Base-by-base conservation (phyloP, 371 early-diverging fungal species). In the Smittium culicis region DNA sequence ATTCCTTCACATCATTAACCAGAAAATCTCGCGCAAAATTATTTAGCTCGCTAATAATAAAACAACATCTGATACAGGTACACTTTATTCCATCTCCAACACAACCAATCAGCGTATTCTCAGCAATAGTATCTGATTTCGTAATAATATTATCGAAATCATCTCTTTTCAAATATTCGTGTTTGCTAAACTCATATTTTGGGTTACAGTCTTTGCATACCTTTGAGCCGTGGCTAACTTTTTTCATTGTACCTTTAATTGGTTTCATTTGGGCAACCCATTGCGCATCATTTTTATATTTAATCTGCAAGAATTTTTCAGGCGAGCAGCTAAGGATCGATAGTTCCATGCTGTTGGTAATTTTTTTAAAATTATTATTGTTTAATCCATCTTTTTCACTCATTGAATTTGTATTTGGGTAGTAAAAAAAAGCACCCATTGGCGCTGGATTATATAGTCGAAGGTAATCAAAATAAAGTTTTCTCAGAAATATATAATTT, bases 181-280 rank as follows among this genome's bases (percentile, higher is more conserved):
- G 45, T 45, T 20, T 45, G 45, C 45, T 45, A n/a, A n/a, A n/a
- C n/a, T n/a, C n/a, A 14, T 45, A 14, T 8, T 8, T 45, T 45
- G 8, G 8, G 24, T 16, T 2, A 24, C 64, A 24, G 17, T 1
- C 5, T 31, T 59, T 59, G 34, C 63, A 62, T 2, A 32, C 5
- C 25, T 25, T 28, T 2, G 14, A 1, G 33, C n/a, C 31, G 35
- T 5, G 54, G 14, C 2, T 27, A 34, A 54, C 3, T 0, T 73
- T 69, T 2, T 80, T 69, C 0, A 87, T 75, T 0, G 98, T 96
- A 0, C 96, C 98, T 72, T 97, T 97, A 77, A 96, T 96, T 0
- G 98, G 98, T 69, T 92, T 93, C 96, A 94, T 94, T 69, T 88
- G 89, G 2, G 89, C 82, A 20, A 76, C 71, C 3, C 86, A 80